phyloP scores from a whole-genome alignment of 176 grass and related monocot genomes.

The Guadua angustifolia region DNA sequence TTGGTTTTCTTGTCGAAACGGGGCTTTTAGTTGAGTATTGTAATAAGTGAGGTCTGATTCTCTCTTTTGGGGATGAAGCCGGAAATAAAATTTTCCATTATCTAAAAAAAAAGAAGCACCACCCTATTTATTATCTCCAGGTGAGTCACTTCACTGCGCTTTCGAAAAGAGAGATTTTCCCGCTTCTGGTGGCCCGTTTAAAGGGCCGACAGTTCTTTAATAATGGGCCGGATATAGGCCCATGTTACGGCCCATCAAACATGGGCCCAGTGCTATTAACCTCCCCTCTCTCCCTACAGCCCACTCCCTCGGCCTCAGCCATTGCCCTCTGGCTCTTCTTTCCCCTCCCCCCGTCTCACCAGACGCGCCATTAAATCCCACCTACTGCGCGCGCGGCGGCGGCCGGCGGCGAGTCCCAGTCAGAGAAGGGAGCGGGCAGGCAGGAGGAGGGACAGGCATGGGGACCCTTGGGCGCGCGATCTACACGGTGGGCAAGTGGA shows the following conservation, averaged over 20 bases:
- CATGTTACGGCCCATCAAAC: not conserved
- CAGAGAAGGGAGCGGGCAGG: not conserved
- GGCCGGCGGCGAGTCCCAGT: slow-evolving; percentile 38
- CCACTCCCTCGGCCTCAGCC: slow-evolving; percentile 27
- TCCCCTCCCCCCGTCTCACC: slow-evolving; percentile 7
- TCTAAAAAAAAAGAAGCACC: too few relatives aligned
- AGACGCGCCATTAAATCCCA: slow-evolving; percentile 33
- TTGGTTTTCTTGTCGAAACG: too few relatives aligned
- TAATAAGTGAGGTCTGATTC: too few relatives aligned
- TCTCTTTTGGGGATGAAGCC: too few relatives aligned
- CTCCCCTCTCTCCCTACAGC: not conserved
- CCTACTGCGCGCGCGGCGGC: slow-evolving; percentile 31
- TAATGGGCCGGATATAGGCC: not conserved
- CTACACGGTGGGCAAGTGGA: slow-evolving; percentile 96
- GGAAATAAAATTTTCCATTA: too few relatives aligned
- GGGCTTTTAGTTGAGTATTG: too few relatives aligned
- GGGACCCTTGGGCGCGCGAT: slow-evolving; percentile 84
- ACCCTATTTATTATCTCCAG: too few relatives aligned
- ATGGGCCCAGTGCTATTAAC: slow-evolving; percentile 3
- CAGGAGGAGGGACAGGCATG: slow-evolving; percentile 40
- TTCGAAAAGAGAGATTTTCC: too few relatives aligned
- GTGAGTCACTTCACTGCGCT: too few relatives aligned
- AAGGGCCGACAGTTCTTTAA: too few relatives aligned
- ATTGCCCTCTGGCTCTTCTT: slow-evolving; percentile 22
- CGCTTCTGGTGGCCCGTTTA: too few relatives aligned